Base-by-base conservation (phyloP, 2,329 filamentous ascomycete genomes). In the Onygenales sp. region DNA sequence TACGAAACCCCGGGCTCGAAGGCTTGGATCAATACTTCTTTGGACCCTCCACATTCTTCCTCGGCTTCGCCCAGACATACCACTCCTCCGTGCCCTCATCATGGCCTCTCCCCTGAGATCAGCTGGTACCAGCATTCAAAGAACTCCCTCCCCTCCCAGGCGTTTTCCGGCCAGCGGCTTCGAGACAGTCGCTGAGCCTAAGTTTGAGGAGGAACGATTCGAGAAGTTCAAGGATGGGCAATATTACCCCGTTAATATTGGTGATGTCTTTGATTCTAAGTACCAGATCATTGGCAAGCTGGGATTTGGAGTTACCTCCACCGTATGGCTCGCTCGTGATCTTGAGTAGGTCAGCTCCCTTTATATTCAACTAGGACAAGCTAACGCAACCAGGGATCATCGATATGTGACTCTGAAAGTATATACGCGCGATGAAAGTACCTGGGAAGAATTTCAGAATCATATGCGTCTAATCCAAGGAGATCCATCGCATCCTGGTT, bases 221-320 rank as follows among this genome's bases (percentile, higher is more conserved):
- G 51, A 60, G 42, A 35, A 47, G n/a, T 65, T 64, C 55, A 60
- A 60, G 43, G 35, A 59, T 39, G 60, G 58, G 35, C 46, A 58
- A 49, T 69, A 68, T 52, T 70, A 65, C 53, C 64, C 67, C 42
- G 60, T 63, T 5, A 54, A 61, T 36, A 66, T 67, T 42, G 66
- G 66, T 4, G 61, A 68, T 13, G 41, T 69, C 7, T 58, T 66
- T 14, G 39, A 21, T 48, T 62, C 58, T 4, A 62, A 53, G 43
- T 68, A 67, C 42, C 61, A 63, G 53, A 46, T 66, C 31, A 39
- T 67, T 44, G 61, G 59, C 13, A 68, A 68, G 45, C 59, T 69
- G 13, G 64, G 66, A 35, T 68, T 60, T 55, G 65, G 63, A 13
- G 51, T 51, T 32, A 59, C 58, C 35, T 66, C 62, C 2, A 68